Evolutionary conservation across 805 yeast genomes (phyloP).

Genomic region (Clavispora fructus): DNA sequence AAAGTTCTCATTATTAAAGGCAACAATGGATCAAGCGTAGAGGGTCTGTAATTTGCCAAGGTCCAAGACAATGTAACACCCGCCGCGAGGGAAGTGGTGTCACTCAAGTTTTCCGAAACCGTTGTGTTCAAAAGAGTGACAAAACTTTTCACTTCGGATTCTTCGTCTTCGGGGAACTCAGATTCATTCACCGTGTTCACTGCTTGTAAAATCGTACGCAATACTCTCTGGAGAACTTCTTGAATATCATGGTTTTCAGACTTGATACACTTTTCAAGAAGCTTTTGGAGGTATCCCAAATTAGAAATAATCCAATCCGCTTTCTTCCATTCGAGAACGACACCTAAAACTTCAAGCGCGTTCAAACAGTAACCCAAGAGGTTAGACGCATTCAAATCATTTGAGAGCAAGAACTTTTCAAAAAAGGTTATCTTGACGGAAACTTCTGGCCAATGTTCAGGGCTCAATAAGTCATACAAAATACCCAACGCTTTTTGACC

Average conservation of each 20-base stretch:
- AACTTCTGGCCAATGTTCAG: slow-evolving; percentile 81
- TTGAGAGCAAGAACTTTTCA: slow-evolving; percentile 77
- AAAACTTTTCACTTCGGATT: slow-evolving; percentile 61
- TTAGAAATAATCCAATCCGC: slow-evolving; percentile 76
- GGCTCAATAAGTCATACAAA: slow-evolving; percentile 64
- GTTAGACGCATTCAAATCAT: slow-evolving; percentile 66
- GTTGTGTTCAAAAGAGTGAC: slow-evolving; percentile 56
- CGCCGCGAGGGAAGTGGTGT: slow-evolving; percentile 76
- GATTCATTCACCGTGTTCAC: slow-evolving; percentile 41
- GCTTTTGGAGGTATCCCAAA: slow-evolving; percentile 58
- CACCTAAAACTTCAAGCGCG: slow-evolving; percentile 83
- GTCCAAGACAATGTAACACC: slow-evolving; percentile 84
- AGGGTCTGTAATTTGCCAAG: slow-evolving; percentile 67
- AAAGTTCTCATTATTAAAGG: slow-evolving; percentile 81
- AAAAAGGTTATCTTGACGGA: slow-evolving; percentile 82
- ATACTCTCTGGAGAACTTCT: slow-evolving; percentile 71
- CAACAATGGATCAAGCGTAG: slow-evolving; percentile 66
- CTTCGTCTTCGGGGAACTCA: slow-evolving; percentile 45
- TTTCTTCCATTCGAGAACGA: slow-evolving; percentile 73
- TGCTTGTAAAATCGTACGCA: slow-evolving; percentile 64
- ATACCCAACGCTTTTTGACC: slow-evolving; percentile 81
- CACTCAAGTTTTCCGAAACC: slow-evolving; percentile 72
- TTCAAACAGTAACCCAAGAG: slow-evolving; percentile 78
- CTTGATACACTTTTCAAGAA: slow-evolving; percentile 75
- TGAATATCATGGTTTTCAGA: slow-evolving; percentile 85